Conservation (phyloP, 2,329 filamentous ascomycete species). For the Botrytis cinerea region DNA sequence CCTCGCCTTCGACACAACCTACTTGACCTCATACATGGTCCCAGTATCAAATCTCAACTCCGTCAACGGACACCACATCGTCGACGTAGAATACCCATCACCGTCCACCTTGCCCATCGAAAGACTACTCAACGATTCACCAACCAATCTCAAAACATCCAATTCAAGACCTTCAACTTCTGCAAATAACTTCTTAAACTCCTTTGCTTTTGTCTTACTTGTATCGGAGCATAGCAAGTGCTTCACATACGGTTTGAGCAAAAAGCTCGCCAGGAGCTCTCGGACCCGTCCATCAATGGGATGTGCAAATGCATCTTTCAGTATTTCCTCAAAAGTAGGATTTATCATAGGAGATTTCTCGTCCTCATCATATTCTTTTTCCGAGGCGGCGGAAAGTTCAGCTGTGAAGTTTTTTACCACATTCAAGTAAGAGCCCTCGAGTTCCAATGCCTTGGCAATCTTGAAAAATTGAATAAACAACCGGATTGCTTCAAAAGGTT, state of each 20-base stretch:
- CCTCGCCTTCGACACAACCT: background rate
- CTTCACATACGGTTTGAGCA: background rate
- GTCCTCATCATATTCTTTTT: background rate
- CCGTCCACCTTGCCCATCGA: background rate
- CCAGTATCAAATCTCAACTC: background rate
- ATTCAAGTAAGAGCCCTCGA: background rate
- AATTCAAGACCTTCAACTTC: background rate
- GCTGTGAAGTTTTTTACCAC: background rate
- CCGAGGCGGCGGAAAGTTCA: background rate
- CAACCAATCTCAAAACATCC: background rate
- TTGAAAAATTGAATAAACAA: conserved; percentile 3
- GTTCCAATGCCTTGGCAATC: background rate
- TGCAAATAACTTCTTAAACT: background rate
- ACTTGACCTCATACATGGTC: background rate
- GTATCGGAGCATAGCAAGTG: background rate
- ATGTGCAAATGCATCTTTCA: background rate
- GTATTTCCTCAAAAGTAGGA: background rate
- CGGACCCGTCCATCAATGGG: background rate
- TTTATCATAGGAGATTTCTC: background rate
- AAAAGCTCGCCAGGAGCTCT: background rate
- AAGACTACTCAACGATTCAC: background rate
- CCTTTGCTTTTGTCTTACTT: background rate
- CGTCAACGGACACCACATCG: background rate
- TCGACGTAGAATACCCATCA: background rate
- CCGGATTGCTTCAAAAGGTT: background rate